A percentile compares a stretch with the other conserved stretches of the same genome.
phyloP scores from a whole-genome alignment of 306 rosid species.

The Vigna radiata region DNA sequence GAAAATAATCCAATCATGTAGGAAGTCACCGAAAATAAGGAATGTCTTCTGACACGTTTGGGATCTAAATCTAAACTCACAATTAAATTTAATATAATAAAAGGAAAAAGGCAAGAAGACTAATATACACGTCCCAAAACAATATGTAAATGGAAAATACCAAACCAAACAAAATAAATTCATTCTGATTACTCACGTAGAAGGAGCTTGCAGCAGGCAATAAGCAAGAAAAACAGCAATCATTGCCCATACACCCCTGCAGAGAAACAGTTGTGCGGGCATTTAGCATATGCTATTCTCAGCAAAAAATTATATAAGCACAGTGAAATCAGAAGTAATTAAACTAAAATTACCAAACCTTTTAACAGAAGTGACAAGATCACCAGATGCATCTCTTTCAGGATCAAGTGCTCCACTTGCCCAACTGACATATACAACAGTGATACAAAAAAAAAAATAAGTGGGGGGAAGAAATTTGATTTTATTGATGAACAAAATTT shows the following conservation, averaged over 20 bases:
- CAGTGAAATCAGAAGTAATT: conserved; percentile 1
- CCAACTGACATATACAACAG: conserved; percentile 65
- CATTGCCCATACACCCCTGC: conserved; percentile 99
- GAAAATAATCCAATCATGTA: conserved; percentile 21
- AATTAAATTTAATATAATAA: not conserved
- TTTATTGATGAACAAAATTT: conserved; percentile 13
- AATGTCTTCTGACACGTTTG: conserved; percentile 11
- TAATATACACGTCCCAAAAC: not conserved
- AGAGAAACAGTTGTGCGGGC: conserved; percentile 44
- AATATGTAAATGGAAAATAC: conserved; percentile 25
- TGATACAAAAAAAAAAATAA: not conserved
- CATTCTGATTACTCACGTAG: conserved; percentile 73
- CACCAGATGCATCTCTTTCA: conserved; percentile 78
- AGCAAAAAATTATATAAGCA: conserved; percentile 5
- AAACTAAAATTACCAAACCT: conserved; percentile 60
- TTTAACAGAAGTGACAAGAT: conserved; percentile 89
- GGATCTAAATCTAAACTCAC: conserved; percentile 26
- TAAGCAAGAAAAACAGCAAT: conserved; percentile 97
- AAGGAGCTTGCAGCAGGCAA: conserved; percentile 98
- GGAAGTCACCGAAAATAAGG: conserved; percentile 23
- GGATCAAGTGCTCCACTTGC: conserved; percentile 97
- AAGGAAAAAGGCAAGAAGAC: not conserved
- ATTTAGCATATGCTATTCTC: conserved; percentile 15
- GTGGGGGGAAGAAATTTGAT: conserved; percentile 3
- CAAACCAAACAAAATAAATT: conserved; percentile 18